Base-by-base conservation (phyloP, 345 rosid genomes). In the Aquilaria malaccensis region DNA sequence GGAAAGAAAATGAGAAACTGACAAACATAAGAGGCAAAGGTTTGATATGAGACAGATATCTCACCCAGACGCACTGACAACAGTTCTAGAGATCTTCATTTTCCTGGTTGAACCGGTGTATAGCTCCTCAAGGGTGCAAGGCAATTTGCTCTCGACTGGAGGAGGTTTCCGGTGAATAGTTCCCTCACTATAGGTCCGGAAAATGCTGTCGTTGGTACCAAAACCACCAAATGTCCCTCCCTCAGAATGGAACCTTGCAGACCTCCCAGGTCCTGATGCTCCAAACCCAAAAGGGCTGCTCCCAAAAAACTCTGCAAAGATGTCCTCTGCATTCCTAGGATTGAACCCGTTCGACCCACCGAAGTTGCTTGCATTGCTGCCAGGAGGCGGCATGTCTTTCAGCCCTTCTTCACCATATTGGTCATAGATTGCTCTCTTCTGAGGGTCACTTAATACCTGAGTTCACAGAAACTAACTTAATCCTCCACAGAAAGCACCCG, bases 1-100 rank as follows among this genome's bases (percentile, higher is more conserved):
- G 49, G 43, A 55, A 59, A 33, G 31, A 52, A 43, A 32, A 4
- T 9, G 50, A 32, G 33, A 31, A 56, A 9, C n/a, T 22, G 30
- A 45, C n/a, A 10, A 54, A 41, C 45, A 2, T 13, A 61, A 47
- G 32, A 33, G 13, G n/a, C 46, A 0, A 22, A 45, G 50, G 29
- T 61, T 1, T 11, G 33, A 46, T 47, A 30, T 2, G 33, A 55
- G 63, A 29, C 14, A 3, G 14, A n/a, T 62, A 45, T 33, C 62
- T 14, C 80, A 94, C 97, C 99, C 93, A 4, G 75, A 73, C 33
- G 76, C 76, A 54, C 85, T 89, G 62, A 86, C 82, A 12, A 83
- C 78, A 49, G 96, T 80, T 80, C 99, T 82, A 30, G 99, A 94
- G 55, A 94, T 94, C 86, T 88, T 94, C 99, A 94, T 94, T 66